Evolutionary conservation across 495 filamentous ascomycete genomes (phyloP), one percentile per base, ranked within the genome.

Genomic region (Aspergillus indologenus): DNA sequence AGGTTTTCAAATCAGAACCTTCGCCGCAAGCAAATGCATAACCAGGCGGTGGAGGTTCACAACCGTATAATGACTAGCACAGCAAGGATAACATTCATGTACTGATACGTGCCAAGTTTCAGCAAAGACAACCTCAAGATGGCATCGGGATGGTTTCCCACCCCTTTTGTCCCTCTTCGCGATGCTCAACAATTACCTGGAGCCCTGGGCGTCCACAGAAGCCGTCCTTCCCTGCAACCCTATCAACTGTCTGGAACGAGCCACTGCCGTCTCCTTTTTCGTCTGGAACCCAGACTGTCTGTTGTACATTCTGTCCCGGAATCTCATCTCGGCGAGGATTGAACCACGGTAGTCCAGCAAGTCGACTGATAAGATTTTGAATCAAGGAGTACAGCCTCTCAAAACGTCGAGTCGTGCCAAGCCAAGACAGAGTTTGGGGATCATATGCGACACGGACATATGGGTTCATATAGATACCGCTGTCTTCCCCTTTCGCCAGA

Each of bases 361-460:
- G 49, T 53, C 71, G 72, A 50, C 81, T 85, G 23, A 76, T 64
- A n/a, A 90, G 26, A 22, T 72, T 71, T 56, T 89, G 86, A 3
- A 80, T 74, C 5, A 79, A 71, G 3, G 71, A 67, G 53, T 86
- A 83, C 5, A 88, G 69, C 6, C 80, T 75, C 64, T 91, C 88
- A 54, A 86, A 81, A 14, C 81, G 79, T 53, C 78, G 77, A 5
- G 80, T 81, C 23, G 79, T 66, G 17, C 75, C 69, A 3, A 89
- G 69, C 81, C 81, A 87, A 1, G 75, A 71, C 12, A 87, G 74
- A 0, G 84, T 83, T 2, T 56, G 57, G 21, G 71, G 62, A 31
- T 79, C 75, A 59, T 91, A 90, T 1, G 88, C 85, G 23, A 86
- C 83, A 12, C 87, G 81, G n/a, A 90, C 77, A 58, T 80, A 90